phyloP scores from a whole-genome alignment of 1,284 basidiomycete genomes.

The Ustilago trichophora region DNA sequence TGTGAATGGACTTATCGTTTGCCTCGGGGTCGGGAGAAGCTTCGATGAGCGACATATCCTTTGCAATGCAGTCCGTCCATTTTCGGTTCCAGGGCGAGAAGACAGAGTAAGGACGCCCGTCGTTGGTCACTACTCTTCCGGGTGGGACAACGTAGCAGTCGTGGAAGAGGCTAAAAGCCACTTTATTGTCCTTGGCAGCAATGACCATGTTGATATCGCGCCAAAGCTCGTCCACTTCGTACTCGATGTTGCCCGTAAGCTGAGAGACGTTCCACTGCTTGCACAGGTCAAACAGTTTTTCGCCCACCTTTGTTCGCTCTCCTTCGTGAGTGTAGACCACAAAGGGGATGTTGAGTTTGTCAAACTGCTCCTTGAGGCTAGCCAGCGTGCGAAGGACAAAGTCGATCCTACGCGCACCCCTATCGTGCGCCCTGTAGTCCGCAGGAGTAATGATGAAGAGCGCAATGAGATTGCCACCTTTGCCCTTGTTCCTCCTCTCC shows the following conservation, averaged over 20 bases:
- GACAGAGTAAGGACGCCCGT: constrained; percentile 58
- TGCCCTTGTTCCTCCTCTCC: constrained; percentile 51
- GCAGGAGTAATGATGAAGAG: constrained; percentile 83
- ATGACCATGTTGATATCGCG: constrained; percentile 77
- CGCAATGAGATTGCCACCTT: constrained; percentile 72
- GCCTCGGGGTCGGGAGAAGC: constrained; percentile 72
- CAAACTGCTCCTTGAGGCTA: constrained; percentile 68
- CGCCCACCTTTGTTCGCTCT: constrained; percentile 70
- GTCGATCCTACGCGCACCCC: constrained; percentile 80
- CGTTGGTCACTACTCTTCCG: constrained; percentile 76
- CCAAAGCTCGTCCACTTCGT: constrained; percentile 91
- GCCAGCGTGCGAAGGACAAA: constrained; percentile 83
- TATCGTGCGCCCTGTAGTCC: constrained; percentile 85
- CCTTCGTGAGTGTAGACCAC: constrained; percentile 71
- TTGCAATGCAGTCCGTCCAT: constrained; percentile 71
- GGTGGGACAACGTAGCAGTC: constrained; percentile 85
- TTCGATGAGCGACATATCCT: constrained; percentile 71
- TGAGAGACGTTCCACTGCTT: constrained; percentile 69
- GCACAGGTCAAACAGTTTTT: constrained; percentile 71
- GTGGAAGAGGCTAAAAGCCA: constrained; percentile 77
- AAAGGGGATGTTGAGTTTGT: constrained; percentile 79
- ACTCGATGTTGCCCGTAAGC: constrained; percentile 85
- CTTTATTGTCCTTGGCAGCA: constrained; percentile 71
- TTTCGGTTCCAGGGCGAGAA: constrained; percentile 68
- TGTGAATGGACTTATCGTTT: constrained; percentile 72